Percentiles rank a stretch among this genome's conserved stretches.
Evolutionary conservation across 441 rosid genomes (phyloP).

Genomic region (Euphorbia celastroides): DNA sequence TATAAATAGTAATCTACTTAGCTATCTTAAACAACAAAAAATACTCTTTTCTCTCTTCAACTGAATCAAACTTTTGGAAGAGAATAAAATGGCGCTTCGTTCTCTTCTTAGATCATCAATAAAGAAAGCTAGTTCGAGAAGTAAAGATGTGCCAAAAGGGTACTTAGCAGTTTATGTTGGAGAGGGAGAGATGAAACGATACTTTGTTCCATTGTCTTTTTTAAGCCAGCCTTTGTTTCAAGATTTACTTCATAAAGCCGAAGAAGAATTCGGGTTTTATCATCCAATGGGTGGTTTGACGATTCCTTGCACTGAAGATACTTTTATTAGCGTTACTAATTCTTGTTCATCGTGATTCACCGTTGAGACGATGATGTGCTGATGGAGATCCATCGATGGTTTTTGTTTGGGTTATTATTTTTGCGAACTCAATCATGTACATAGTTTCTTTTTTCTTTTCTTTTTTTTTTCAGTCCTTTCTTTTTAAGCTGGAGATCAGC

Average conservation of each 20-base stretch:
- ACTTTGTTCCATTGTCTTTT: slow-evolving; percentile 25
- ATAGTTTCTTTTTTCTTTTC: no score
- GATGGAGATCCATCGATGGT: neutral
- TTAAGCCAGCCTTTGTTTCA: slow-evolving; percentile 34
- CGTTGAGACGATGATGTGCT: no score
- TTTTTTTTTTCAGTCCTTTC: no score
- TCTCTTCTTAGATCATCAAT: neutral
- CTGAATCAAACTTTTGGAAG: neutral
- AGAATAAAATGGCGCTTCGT: neutral
- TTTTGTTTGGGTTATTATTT: neutral
- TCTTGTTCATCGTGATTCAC: neutral
- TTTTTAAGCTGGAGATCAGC: slow-evolving; percentile 1
- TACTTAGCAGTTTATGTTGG: slow-evolving; percentile 32
- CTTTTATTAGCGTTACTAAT: slow-evolving; percentile 21
- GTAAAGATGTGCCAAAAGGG: slow-evolving; percentile 23
- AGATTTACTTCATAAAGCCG: slow-evolving; percentile 26
- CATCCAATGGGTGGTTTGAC: slow-evolving; percentile 40
- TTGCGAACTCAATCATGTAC: neutral
- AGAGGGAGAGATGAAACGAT: slow-evolving; percentile 21
- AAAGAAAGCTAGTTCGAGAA: neutral
- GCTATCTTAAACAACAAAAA: neutral
- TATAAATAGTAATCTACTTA: neutral
- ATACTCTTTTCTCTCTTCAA: neutral
- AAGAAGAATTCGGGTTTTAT: slow-evolving; percentile 39
- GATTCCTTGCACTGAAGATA: slow-evolving; percentile 32